Base-by-base conservation (phyloP, 768 basidiomycete species). In the Leccinum disarticulatum region DNA sequence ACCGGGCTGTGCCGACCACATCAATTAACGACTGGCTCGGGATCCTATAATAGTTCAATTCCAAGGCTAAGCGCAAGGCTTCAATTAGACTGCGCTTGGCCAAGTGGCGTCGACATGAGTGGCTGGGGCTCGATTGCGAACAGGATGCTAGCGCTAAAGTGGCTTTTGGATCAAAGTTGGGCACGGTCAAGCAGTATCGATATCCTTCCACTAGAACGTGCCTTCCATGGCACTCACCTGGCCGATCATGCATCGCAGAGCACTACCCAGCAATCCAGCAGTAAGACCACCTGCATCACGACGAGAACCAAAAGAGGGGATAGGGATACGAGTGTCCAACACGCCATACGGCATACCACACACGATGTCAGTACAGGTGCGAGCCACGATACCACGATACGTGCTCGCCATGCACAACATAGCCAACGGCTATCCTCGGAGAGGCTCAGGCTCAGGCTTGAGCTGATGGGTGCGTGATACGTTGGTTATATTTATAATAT, bases 1-100 rank as follows among this genome's bases (percentile, higher is more conserved):
- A 33, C 11, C 3, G 4, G 15, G 76, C 78, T 50, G 79, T 78
- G n/a, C 76, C 78, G n/a, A 65, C 48, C 55, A 78, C 38, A 8
- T 41, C 38, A 17, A n/a, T 41, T 9, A 9, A 41, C 41, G n/a
- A 43, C 41, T 0, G 35, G 6, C 13, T 41, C 17, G 8, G 3
- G 17, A 41, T 41, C 17, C 25, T 25, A 25, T 25, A 25, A 0
- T 19, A 5, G 10, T 5, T 19, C 10, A 19, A 19, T 11, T 13
- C n/a, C 43, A 46, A 19, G 41, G 41, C 19, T 43, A 10, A 19
- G 41, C 4, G n/a, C 43, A 43, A 43, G 41, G 41, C 11, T 43
- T 19, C 5, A 11, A 11, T 19, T 3, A 10, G 41, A 19, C 4
- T 43, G n/a, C 41, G 17, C 17, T n/a, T 41, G 41, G 4, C 3